These are phyloP conservation scores for Cephalotrichum gorgonifer DNA, from an alignment of 2,329 filamentous ascomycete species.

Conservation along the genomic window DNA sequence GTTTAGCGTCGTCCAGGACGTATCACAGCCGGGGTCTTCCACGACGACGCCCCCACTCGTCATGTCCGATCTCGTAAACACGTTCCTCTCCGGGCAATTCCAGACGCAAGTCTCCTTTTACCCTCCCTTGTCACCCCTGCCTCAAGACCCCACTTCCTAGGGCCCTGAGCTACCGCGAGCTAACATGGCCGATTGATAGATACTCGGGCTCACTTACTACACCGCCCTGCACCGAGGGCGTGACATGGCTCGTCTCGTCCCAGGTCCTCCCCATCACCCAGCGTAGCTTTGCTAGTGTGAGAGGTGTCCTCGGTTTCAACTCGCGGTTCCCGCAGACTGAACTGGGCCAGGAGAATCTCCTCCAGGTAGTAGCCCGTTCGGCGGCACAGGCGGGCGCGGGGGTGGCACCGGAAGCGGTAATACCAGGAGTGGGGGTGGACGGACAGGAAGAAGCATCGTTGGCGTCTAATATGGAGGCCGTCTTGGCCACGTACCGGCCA, in stretches of 20 bases:
- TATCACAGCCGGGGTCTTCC: background rate
- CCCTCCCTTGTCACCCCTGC: too few relatives aligned
- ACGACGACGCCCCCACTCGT: background rate
- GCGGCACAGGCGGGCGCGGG: too few relatives aligned
- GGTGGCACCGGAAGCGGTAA: too few relatives aligned
- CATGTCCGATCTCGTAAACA: slow-evolving; percentile 2
- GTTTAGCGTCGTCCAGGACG: background rate
- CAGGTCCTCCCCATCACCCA: slow-evolving; percentile 35
- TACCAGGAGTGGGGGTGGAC: too few relatives aligned
- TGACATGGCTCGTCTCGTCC: slow-evolving; percentile 41
- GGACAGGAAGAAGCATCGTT: too few relatives aligned
- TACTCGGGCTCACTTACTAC: slow-evolving; percentile 55
- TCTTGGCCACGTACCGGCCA: too few relatives aligned
- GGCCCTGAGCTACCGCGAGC: background rate
- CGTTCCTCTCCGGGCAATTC: background rate
- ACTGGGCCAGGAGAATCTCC: too few relatives aligned
- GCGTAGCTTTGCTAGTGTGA: slow-evolving; percentile 38
- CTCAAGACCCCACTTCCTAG: background rate
- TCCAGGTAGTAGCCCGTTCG: too few relatives aligned
- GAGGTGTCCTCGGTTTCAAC: slow-evolving; percentile 45
- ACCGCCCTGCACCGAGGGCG: slow-evolving; percentile 48
- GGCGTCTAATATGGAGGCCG: too few relatives aligned
- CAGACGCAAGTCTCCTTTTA: slow-evolving; percentile 9
- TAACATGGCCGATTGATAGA: slow-evolving; percentile 23
- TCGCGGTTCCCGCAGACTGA: slow-evolving; percentile 42